These are phyloP conservation scores for Viola odorata DNA, from an alignment of 345 rosid genomes.

Conservation along the genomic window DNA sequence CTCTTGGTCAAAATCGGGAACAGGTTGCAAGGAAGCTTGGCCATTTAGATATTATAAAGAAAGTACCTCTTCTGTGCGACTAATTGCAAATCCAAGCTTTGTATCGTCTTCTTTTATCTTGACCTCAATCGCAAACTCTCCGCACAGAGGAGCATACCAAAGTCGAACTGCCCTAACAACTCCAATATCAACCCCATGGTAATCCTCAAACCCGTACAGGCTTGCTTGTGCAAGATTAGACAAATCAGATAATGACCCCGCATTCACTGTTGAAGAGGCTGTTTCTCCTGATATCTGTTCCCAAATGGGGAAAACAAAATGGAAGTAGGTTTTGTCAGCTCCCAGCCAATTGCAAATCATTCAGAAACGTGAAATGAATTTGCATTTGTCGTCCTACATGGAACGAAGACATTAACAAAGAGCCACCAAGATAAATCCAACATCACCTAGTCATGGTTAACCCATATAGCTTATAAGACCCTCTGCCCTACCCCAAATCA, in stretches of 20 bases:
- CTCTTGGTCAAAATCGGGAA: no score
- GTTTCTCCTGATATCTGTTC: constrained; percentile 90
- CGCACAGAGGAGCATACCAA: constrained; percentile 77
- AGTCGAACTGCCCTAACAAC: constrained; percentile 92
- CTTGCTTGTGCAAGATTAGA: constrained; percentile 70
- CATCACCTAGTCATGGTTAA: no score
- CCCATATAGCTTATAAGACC: no score
- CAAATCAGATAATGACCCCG: constrained; percentile 77
- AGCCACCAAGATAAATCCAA: no score
- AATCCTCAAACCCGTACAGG: constrained; percentile 94
- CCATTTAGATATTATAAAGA: background rate
- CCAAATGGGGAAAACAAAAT: background rate
- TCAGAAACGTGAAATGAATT: no score
- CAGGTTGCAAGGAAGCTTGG: no score
- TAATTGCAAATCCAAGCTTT: constrained; percentile 93
- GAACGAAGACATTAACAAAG: no score
- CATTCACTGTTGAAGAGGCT: constrained; percentile 76
- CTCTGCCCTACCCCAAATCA: no score
- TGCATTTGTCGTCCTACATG: no score
- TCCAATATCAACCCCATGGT: constrained; percentile 94
- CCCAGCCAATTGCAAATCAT: no score
- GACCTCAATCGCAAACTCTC: constrained; percentile 66
- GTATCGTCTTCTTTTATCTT: constrained; percentile 62
- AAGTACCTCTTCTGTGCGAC: constrained; percentile 93
- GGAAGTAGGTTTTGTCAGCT: no score